These are phyloP conservation scores for Candida berthetii DNA, from an alignment of 805 yeast species.

Conservation along the genomic window DNA sequence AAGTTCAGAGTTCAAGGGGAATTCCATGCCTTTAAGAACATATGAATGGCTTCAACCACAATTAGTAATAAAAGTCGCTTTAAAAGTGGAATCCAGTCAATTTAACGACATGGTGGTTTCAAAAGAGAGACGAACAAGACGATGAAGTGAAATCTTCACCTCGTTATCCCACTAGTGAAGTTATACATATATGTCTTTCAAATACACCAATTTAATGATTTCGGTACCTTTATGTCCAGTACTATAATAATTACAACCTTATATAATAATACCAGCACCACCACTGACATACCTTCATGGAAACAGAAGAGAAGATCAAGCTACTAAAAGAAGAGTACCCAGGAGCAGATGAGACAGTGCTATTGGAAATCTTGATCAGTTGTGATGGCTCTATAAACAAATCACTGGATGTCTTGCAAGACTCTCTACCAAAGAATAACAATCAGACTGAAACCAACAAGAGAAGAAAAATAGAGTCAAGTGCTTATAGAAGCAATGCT, in stretches of 20 bases:
- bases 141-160: too few relatives aligned
- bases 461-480: constrained; percentile 39
- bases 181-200: too few relatives aligned
- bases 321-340: constrained; percentile 35
- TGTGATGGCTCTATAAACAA: constrained; percentile 46
- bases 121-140: too few relatives aligned
- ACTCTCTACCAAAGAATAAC: too few relatives aligned
- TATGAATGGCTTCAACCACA: not conserved
- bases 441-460: too few relatives aligned
- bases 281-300: not conserved
- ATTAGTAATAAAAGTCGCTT: constrained; percentile 32
- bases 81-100: too few relatives aligned
- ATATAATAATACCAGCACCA: not conserved
- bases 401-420: constrained; percentile 16
- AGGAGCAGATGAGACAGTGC: constrained; percentile 27
- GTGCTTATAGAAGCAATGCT: constrained; percentile 42
- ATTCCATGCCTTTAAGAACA: not conserved
- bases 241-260: too few relatives aligned
- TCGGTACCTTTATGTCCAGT: too few relatives aligned
- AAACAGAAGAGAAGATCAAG: constrained; percentile 32
- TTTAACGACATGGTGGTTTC: too few relatives aligned
- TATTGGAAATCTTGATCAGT: constrained; percentile 44
- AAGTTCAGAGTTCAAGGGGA: too few relatives aligned
- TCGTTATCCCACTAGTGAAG: too few relatives aligned
- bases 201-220: too few relatives aligned